These are phyloP conservation scores for Seiridium cupressi DNA, from an alignment of 2,329 filamentous ascomycete genomes.

Conservation along the genomic window DNA sequence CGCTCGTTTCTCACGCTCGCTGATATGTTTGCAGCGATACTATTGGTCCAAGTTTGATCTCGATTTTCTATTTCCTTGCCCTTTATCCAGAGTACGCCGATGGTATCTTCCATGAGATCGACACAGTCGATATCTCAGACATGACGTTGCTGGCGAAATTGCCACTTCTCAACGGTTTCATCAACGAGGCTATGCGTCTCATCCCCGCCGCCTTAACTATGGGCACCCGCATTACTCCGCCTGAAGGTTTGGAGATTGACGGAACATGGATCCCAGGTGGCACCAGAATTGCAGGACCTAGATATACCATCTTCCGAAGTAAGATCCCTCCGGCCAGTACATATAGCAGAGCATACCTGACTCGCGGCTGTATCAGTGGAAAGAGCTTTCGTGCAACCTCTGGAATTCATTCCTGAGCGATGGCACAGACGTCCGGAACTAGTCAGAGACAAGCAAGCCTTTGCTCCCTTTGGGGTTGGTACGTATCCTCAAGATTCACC, in stretches of 20 bases:
- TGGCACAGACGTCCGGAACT: constrained; percentile 21
- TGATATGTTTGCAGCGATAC: background rate
- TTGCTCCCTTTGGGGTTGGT: background rate
- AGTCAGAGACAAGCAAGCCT: background rate
- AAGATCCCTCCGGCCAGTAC: background rate
- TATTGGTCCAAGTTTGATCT: background rate
- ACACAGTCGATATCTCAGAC: background rate
- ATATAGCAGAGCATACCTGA: constrained; percentile 3
- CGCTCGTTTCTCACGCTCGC: too few relatives aligned
- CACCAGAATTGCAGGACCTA: constrained; percentile 14
- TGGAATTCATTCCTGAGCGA: constrained; percentile 36
- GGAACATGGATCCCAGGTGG: constrained; percentile 13
- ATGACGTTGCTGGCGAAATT: constrained; percentile 4
- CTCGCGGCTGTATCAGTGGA: background rate
- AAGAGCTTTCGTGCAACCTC: constrained; percentile 18
- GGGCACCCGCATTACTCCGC: constrained; percentile 11
- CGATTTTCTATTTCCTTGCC: background rate
- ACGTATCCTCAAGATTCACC: too few relatives aligned
- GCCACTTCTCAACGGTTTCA: constrained; percentile 20
- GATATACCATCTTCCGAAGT: constrained; percentile 29
- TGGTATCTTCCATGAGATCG: background rate
- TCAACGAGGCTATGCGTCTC: constrained; percentile 22
- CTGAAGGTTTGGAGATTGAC: constrained; percentile 13
- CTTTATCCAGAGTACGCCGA: background rate
- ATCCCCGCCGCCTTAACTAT: constrained; percentile 18